Conservation (phyloP, 306 rosid genomes). For the Cucumis melo region DNA sequence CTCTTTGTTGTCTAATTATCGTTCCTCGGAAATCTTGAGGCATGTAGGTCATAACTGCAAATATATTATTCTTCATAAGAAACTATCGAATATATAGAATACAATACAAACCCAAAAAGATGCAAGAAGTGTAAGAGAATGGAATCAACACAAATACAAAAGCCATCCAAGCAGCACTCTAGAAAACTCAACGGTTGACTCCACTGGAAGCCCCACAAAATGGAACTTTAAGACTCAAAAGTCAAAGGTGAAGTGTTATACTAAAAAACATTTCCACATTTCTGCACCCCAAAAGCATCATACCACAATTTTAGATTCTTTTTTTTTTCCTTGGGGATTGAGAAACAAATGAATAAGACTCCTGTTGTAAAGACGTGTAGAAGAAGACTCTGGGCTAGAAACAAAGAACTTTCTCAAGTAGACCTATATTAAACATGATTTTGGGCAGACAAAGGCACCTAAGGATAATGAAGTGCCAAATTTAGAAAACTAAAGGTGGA, state of each 20-base stretch:
- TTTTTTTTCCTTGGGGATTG: too few species aligned
- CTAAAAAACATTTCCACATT: background rate
- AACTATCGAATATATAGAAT: background rate
- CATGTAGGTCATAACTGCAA: slow-evolving; percentile 89
- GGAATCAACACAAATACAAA: background rate
- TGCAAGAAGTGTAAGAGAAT: background rate
- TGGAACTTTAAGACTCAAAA: background rate
- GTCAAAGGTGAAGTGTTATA: background rate
- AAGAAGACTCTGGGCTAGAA: too few species aligned
- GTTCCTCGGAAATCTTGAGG: slow-evolving; percentile 99
- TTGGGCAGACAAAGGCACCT: too few species aligned
- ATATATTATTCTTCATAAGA: slow-evolving; percentile 6
- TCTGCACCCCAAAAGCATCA: background rate
- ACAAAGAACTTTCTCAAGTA: too few species aligned
- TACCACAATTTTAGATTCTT: too few species aligned
- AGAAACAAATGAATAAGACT: too few species aligned
- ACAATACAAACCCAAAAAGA: background rate
- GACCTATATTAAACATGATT: too few species aligned
- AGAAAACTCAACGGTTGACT: background rate
- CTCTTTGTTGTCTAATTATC: slow-evolving; percentile 77
- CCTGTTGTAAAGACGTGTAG: too few species aligned
- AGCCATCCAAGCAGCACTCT: background rate
- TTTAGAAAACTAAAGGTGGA: too few species aligned
- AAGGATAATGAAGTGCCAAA: too few species aligned
- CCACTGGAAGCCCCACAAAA: background rate